phyloP scores from a whole-genome alignment of 371 early-diverging fungal species.

The Rhizopus stolonifer region DNA sequence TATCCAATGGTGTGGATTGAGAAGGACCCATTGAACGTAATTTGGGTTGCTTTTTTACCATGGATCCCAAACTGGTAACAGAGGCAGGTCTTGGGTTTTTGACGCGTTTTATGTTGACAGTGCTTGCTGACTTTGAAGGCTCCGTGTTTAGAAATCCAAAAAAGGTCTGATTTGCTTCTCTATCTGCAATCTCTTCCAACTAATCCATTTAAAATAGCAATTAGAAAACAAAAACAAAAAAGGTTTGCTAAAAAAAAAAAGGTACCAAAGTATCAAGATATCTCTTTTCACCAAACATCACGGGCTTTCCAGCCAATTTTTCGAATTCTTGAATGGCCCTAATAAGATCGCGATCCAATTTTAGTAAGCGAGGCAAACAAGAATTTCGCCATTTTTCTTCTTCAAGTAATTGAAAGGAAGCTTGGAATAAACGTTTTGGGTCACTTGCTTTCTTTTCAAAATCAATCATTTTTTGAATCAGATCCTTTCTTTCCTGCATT shows the following conservation, averaged over 20 bases:
- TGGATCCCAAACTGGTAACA: conserved; percentile 19
- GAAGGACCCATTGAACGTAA: conserved; percentile 11
- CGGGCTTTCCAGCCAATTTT: conserved; percentile 47
- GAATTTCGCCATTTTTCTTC: conserved; percentile 89
- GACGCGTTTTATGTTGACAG: conserved; percentile 4
- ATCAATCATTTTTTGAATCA: conserved; percentile 73
- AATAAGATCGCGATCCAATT: conserved; percentile 68
- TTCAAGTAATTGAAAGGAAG: conserved; percentile 80
- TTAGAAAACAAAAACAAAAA: neutral
- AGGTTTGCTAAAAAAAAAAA: no score
- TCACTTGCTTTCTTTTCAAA: conserved; percentile 90
- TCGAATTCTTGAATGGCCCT: conserved; percentile 57
- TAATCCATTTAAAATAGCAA: conserved; percentile 11
- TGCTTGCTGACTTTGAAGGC: conserved; percentile 15
- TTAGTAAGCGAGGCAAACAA: conserved; percentile 80
- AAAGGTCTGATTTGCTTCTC: conserved; percentile 69
- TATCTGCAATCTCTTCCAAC: conserved; percentile 63
- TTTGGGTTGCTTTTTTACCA: conserved; percentile 10
- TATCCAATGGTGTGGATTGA: conserved; percentile 24
- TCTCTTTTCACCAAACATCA: conserved; percentile 53
- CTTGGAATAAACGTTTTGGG: conserved; percentile 77
- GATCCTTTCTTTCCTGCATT: conserved; percentile 57
- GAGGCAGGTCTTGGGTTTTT: conserved; percentile 19
- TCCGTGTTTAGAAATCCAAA: conserved; percentile 63
- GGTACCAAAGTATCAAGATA: conserved; percentile 53